These are phyloP conservation scores for Cercospora sojina DNA, from an alignment of 2,329 filamentous ascomycete species.

Conservation along the genomic window DNA sequence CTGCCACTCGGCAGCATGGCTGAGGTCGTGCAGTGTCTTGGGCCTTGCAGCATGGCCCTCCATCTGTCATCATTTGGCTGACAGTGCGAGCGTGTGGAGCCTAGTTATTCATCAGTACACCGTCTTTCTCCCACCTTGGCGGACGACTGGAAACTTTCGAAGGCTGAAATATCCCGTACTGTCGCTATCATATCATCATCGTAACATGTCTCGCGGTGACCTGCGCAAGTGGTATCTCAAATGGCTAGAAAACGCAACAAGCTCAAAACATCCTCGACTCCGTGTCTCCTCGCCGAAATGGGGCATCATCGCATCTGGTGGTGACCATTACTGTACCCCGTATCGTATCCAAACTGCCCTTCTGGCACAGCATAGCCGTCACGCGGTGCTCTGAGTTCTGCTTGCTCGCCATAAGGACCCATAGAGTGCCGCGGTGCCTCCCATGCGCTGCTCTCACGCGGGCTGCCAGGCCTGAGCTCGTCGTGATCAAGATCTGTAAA, in stretches of 20 bases:
- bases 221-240: conserved; percentile 6
- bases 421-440: conserved; percentile 33
- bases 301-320: conserved; percentile 9
- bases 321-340: conserved; percentile 37
- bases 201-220: conserved; percentile 2
- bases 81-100: neutral
- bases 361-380: conserved; percentile 45
- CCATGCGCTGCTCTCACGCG: conserved; percentile 37
- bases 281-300: neutral
- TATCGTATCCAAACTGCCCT: conserved; percentile 47
- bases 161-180: conserved; percentile 5
- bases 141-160: neutral
- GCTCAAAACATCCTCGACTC: neutral
- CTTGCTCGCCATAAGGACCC: conserved; percentile 33
- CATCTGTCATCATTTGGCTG: neutral
- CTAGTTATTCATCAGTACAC: neutral
- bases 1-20: neutral
- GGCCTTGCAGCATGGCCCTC: neutral
- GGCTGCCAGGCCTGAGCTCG: conserved; percentile 6
- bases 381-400: conserved; percentile 21
- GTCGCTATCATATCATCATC: conserved; percentile 6
- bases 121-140: neutral
- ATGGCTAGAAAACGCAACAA: conserved; percentile 1
- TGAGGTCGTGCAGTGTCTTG: neutral
- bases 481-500: conserved; percentile 30